Percentiles rank a stretch among this genome's conserved stretches.
phyloP scores from a whole-genome alignment of 352 stramenopile genomes.

The Pythium brachiatum region DNA sequence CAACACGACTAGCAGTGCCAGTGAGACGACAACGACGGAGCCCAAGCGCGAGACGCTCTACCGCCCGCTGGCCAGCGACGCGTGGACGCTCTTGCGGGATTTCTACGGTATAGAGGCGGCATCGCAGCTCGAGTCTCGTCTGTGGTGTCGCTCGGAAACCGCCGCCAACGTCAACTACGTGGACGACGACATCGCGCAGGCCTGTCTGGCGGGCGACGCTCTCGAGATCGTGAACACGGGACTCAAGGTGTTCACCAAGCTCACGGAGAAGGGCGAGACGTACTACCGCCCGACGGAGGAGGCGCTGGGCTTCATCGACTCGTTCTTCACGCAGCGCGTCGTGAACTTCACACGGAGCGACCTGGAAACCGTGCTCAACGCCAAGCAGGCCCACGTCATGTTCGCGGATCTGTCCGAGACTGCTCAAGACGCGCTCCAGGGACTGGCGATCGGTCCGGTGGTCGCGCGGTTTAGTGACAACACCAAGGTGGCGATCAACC shows the following conservation, averaged over 20 bases:
- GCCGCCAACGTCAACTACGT: slow-evolving; percentile 81
- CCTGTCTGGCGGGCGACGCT: slow-evolving; percentile 65
- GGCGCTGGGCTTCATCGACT: slow-evolving; percentile 79
- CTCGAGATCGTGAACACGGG: slow-evolving; percentile 92
- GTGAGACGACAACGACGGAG: slow-evolving; percentile 8
- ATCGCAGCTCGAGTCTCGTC: slow-evolving; percentile 31
- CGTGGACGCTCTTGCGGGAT: slow-evolving; percentile 49
- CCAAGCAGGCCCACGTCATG: slow-evolving; percentile 48
- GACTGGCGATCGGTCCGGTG: slow-evolving; percentile 47
- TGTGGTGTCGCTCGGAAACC: slow-evolving; percentile 80
- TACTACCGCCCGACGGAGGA: slow-evolving; percentile 89
- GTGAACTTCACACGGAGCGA: slow-evolving; percentile 41
- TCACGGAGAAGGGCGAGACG: slow-evolving; percentile 55
- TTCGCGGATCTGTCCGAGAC: slow-evolving; percentile 43
- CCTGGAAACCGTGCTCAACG: slow-evolving; percentile 42
- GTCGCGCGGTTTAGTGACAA: slow-evolving; percentile 48
- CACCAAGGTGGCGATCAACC: slow-evolving; percentile 57
- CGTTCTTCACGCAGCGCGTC: slow-evolving; percentile 84
- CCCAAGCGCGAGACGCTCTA: slow-evolving; percentile 68
- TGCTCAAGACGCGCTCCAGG: slow-evolving; percentile 33
- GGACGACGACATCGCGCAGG: slow-evolving; percentile 56
- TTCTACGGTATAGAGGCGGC: slow-evolving; percentile 69
- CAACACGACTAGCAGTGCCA: neutral
- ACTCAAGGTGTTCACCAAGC: slow-evolving; percentile 88
- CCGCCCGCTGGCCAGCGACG: slow-evolving; percentile 53